These are phyloP conservation scores for Leishmania tropica DNA, from an alignment of 208 protist genomes.

Conservation along the genomic window DNA sequence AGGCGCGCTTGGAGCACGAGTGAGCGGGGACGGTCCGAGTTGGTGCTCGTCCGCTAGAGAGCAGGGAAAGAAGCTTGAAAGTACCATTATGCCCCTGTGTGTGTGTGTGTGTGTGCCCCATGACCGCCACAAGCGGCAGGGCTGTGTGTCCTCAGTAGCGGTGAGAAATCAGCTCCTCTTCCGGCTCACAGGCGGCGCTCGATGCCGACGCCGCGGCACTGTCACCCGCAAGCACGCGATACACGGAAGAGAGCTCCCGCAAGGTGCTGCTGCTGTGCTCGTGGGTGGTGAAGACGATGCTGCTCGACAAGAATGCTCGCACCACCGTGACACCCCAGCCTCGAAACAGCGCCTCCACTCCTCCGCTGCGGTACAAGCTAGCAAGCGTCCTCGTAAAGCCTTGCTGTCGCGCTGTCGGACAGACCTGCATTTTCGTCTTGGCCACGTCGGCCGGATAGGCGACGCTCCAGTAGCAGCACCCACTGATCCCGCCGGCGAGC, in stretches of 20 bases:
- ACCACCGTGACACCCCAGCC: constrained; percentile 64
- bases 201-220: constrained; percentile 1
- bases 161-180: not conserved
- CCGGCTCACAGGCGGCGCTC: not conserved
- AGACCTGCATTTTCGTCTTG: constrained; percentile 86
- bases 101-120: not conserved
- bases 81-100: not conserved
- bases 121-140: not conserved
- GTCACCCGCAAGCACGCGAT: not conserved
- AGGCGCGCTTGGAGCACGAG: not conserved
- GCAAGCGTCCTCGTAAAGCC: constrained; percentile 35
- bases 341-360: constrained; percentile 59
- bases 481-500: constrained; percentile 76
- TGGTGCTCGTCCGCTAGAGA: not conserved
- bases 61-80: not conserved
- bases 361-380: constrained; percentile 45
- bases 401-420: constrained; percentile 24
- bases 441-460: constrained; percentile 86
- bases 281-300: constrained; percentile 54
- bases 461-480: constrained; percentile 76
- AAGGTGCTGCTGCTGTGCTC: constrained; percentile 25
- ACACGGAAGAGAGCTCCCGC: not conserved
- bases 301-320: constrained; percentile 65
- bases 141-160: not conserved
- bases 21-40: not conserved